phyloP scores from a whole-genome alignment of 306 rosid species.

The Carpinus fangiana region DNA sequence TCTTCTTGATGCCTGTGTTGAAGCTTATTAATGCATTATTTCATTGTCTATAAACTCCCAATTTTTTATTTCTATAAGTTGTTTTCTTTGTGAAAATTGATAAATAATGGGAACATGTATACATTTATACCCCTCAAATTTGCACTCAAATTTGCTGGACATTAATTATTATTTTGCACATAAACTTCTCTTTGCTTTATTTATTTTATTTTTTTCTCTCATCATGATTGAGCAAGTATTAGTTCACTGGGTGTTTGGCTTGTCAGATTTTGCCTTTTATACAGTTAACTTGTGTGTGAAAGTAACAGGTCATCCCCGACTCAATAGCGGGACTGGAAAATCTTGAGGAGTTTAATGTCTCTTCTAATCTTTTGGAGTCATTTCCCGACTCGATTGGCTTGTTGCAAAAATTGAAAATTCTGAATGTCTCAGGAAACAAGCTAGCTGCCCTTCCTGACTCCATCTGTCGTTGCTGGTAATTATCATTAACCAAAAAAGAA shows the following conservation, averaged over 20 bases:
- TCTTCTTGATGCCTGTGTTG: background rate
- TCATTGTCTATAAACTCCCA: background rate
- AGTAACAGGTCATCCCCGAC: slow-evolving; percentile 71
- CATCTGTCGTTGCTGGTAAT: slow-evolving; percentile 80
- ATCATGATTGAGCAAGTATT: background rate
- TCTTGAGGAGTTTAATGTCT: slow-evolving; percentile 79
- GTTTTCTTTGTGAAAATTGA: background rate
- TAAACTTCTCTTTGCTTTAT: background rate
- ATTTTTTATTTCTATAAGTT: too few species aligned
- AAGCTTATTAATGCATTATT: background rate
- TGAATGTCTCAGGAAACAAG: slow-evolving; percentile 80
- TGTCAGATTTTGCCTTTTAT: slow-evolving; percentile 15
- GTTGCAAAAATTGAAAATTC: slow-evolving; percentile 69
- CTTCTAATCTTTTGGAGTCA: slow-evolving; percentile 67
- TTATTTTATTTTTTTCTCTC: background rate
- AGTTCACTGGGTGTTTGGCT: slow-evolving; percentile 7
- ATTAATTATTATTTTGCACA: background rate
- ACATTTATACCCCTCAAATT: background rate
- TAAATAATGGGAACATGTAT: background rate
- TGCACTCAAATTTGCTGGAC: background rate
- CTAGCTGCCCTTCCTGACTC: slow-evolving; percentile 74
- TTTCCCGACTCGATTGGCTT: slow-evolving; percentile 86
- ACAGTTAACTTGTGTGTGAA: slow-evolving; percentile 16
- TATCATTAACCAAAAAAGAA: background rate
- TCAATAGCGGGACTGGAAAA: slow-evolving; percentile 66